Evolutionary conservation across 768 basidiomycete genomes (phyloP).

Genomic region (Tephrocybe rancida): DNA sequence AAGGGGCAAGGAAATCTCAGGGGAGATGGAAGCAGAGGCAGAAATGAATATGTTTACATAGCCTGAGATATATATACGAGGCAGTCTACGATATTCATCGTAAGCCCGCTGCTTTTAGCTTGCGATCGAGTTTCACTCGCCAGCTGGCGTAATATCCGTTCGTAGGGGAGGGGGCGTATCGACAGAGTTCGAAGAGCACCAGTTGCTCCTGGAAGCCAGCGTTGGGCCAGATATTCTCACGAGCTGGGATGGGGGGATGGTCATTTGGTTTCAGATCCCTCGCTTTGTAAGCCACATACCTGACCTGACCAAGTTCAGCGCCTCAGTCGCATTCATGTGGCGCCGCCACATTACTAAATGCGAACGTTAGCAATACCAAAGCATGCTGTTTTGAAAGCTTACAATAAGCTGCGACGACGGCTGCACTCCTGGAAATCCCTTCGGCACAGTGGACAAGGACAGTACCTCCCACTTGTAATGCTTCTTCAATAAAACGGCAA

Average conservation of each 20-base stretch:
- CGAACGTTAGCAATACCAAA: slow-evolving; percentile 6
- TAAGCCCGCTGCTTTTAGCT: slow-evolving; percentile 43
- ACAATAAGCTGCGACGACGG: slow-evolving; percentile 81
- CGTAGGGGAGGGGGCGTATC: slow-evolving; percentile 58
- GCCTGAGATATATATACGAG: no score
- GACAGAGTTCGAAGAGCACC: slow-evolving; percentile 73
- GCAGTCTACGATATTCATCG: slow-evolving; percentile 27
- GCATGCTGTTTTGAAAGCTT: slow-evolving; percentile 25
- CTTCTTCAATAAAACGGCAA: slow-evolving; percentile 67
- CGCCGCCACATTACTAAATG: slow-evolving; percentile 69
- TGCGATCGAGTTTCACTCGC: slow-evolving; percentile 57
- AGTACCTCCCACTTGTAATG: slow-evolving; percentile 58
- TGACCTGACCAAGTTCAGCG: slow-evolving; percentile 60
- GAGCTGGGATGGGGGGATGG: slow-evolving; percentile 45
- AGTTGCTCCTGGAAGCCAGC: slow-evolving; percentile 83
- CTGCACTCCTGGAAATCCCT: slow-evolving; percentile 66
- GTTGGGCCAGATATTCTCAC: slow-evolving; percentile 78
- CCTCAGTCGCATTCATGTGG: slow-evolving; percentile 56
- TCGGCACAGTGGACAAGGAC: slow-evolving; percentile 71
- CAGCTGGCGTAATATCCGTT: slow-evolving; percentile 71
- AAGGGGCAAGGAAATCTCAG: no score
- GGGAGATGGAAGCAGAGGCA: no score
- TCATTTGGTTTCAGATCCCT: background rate
- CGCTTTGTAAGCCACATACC: slow-evolving; percentile 37
- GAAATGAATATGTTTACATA: no score